Conservation (phyloP, 2,329 filamentous ascomycete genomes). For the Pseudovirgaria hyperparasitica region DNA sequence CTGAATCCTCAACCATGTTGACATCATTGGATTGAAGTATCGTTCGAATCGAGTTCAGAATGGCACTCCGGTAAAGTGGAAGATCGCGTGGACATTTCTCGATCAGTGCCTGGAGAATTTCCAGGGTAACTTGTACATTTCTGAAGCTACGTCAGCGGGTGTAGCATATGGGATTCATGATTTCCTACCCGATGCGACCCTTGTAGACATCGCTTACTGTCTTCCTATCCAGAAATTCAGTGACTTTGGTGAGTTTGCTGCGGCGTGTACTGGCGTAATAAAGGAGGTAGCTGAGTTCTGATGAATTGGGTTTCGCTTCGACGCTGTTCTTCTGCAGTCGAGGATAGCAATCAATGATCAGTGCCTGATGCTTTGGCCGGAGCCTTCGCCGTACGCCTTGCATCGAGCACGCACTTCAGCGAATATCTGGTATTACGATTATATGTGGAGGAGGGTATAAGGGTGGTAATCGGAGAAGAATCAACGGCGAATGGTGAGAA, state of each 20-base stretch:
- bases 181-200: slow-evolving; percentile 64
- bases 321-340: slow-evolving; percentile 74
- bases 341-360: slow-evolving; percentile 93
- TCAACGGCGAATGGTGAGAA: too few species aligned
- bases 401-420: too few species aligned
- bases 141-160: slow-evolving; percentile 29
- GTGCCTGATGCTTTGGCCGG: slow-evolving; percentile 91
- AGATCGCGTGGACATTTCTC: slow-evolving; percentile 88
- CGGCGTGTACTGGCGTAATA: slow-evolving; percentile 93
- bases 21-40: slow-evolving; percentile 80
- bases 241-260: slow-evolving; percentile 93
- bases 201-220: slow-evolving; percentile 86
- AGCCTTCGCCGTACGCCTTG: slow-evolving; percentile 46
- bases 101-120: slow-evolving; percentile 82
- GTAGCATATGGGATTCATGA: slow-evolving; percentile 5
- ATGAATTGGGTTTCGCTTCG: slow-evolving; percentile 90
- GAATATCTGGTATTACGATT: too few species aligned
- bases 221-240: slow-evolving; percentile 87
- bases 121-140: slow-evolving; percentile 87
- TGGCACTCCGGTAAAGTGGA: slow-evolving; percentile 72
- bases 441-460: too few species aligned
- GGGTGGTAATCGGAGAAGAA: too few species aligned
- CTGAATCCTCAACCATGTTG: slow-evolving; percentile 81
- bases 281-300: slow-evolving; percentile 90
- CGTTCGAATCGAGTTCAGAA: slow-evolving; percentile 72